Evolutionary conservation across 2,329 filamentous ascomycete genomes (phyloP), one percentile per base, ranked within the genome.

Genomic region (Aspergillus ochraceus): DNA sequence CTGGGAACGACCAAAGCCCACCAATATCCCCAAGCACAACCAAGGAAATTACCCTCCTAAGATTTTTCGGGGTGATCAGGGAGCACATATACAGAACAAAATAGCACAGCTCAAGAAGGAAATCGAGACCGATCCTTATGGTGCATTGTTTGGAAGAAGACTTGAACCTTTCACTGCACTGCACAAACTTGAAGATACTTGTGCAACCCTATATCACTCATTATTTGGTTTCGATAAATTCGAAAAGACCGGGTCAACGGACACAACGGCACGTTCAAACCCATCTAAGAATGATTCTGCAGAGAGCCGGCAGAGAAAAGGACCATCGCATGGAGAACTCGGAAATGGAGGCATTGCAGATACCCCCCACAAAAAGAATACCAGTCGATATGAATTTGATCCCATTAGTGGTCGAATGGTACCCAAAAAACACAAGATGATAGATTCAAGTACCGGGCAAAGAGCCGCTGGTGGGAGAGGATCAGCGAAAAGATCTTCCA

Each of bases 381-480:
- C 39, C 19, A 24, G 55, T 29, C 30, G 45, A n/a, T 56, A 73
- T 58, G 68, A 73, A 53, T 79, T 78, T 61, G 78, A 80, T 46
- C 77, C 77, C 9, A 75, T 80, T 36, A 76, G 71, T 57, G 75
- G 76, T 32, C 72, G 76, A 22, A 80, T 79, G 73, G 66, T 74
- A 8, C 72, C 68, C 2, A 64, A 63, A 52, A 50, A 59, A 52
- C 45, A 57, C 29, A 11, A 45, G 49, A 8, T 26, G 19, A 47
- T 47, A 10, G 45, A 53, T 49, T 32, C 26, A 36, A 12, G 29
- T 20, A 36, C 46, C 12, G 22, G 22, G 6, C 5, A 14, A 39
- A 26, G 17, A 22, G 26, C 30, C 6, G 32, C 58, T 20, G 61
- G 54, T 26, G 54, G 36, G 19, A n/a, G 10, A 32, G 19, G 22